Base-by-base conservation (phyloP, 371 early-diverging fungal species). In the Lichtheimia ramosa region DNA sequence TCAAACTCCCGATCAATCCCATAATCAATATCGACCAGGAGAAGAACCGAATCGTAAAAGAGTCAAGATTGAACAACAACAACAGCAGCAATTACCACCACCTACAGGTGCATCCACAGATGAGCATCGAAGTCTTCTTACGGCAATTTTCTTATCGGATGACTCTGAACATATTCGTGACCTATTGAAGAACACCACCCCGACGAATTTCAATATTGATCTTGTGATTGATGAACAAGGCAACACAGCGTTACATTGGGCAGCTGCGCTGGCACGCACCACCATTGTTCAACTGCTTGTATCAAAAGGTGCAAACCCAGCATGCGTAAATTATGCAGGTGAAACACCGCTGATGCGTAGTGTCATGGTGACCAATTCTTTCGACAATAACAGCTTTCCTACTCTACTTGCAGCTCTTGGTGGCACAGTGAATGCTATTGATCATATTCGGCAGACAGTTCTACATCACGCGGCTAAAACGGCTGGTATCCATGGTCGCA, bases 381-480 rank as follows among this genome's bases (percentile, higher is more conserved):
- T 81, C 68, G 96, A 98, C 52, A 75, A 72, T 18, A 83, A 89
- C 59, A 79, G 84, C 0, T 98, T 97, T 66, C 81, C 83, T 0
- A 79, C 82, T 10, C 63, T 95, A 7, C 66, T 96, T 24, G 77
- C 80, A 16, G 51, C 89, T 4, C 77, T 97, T 6, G 77, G 84
- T 48, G 77, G 81, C n/a, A 77, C 90, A 0, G 81, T 95, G 18
- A 68, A 75, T 4, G 54, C 84, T 24, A 68, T 73, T 0, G 98
- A 97, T 74, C 74, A 82, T 41, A 84, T 82, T 60, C 81, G 83
- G 43, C 85, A 93, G 21, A 92, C 91, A 0, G 85, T 95, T 0
- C 73, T 97, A 3, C 98, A 97, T 67, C 98, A 97, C 66, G 89
- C 92, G 40, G 88, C 89, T 0, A 64, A 89, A 3, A 85, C 90